These are phyloP conservation scores for Entomortierella beljakovae DNA, from an alignment of 192 early-diverging fungal species.

Conservation along the genomic window DNA sequence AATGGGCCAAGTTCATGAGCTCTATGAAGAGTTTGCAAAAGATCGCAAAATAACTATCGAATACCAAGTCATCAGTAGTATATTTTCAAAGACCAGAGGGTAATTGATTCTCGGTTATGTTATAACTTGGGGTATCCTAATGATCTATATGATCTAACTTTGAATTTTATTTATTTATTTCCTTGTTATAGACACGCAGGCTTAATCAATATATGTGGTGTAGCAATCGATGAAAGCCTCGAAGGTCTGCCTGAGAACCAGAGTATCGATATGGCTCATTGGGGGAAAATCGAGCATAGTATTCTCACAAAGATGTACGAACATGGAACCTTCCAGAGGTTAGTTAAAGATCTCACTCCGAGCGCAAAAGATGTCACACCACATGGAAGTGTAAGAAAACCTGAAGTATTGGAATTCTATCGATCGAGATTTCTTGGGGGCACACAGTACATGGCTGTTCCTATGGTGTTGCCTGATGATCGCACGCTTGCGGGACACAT, in stretches of 20 bases:
- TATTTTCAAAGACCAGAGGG: conserved; percentile 35
- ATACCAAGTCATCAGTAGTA: conserved; percentile 31
- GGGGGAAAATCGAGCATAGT: not conserved
- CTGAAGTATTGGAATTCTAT: not conserved
- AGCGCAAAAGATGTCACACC: too few species aligned
- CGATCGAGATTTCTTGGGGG: conserved; percentile 3
- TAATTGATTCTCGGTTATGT: conserved; percentile 11
- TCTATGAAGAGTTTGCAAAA: conserved; percentile 30
- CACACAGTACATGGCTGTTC: not conserved
- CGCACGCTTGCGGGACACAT: conserved; percentile 7
- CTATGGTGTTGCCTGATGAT: not conserved
- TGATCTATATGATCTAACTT: not conserved
- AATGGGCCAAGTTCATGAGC: conserved; percentile 29
- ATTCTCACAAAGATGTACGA: not conserved
- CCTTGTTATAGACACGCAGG: conserved; percentile 7
- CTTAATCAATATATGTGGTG: conserved; percentile 13
- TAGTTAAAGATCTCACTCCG: conserved; percentile 2
- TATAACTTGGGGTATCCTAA: not conserved
- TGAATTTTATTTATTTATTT: not conserved
- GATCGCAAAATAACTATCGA: conserved; percentile 26
- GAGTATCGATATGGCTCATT: not conserved
- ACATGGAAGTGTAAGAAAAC: not conserved
- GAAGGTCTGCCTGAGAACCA: not conserved
- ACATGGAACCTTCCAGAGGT: conserved; percentile 4
- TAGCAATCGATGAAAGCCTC: not conserved